phyloP scores from a whole-genome alignment of 2,329 filamentous ascomycete species.

The Cladosporium sp. region DNA sequence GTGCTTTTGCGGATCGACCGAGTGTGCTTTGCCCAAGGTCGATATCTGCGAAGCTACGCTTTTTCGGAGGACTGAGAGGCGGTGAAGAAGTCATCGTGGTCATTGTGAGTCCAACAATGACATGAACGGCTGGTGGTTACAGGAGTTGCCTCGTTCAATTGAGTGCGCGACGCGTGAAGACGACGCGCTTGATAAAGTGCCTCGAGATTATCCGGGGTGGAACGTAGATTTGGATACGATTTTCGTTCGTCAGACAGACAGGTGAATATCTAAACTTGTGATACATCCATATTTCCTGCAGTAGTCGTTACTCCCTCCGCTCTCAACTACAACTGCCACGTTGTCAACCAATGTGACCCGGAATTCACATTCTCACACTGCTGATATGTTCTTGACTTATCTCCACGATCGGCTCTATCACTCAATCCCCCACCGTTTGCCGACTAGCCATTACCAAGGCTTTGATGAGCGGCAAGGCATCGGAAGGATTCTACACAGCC shows the following conservation, averaged over 20 bases:
- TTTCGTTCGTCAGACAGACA: too few species aligned
- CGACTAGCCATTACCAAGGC: background rate
- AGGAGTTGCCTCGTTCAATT: background rate
- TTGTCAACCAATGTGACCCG: background rate
- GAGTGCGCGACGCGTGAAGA: background rate
- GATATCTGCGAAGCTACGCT: conserved; percentile 34
- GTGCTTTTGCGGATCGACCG: conserved; percentile 59
- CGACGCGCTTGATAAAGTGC: background rate
- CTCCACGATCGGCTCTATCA: background rate
- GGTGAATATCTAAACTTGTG: too few species aligned
- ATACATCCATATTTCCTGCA: too few species aligned
- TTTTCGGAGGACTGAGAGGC: conserved; percentile 51
- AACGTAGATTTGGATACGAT: too few species aligned
- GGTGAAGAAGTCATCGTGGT: conserved; percentile 57
- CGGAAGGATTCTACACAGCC: conserved; percentile 16
- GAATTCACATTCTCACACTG: background rate
- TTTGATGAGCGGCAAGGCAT: background rate
- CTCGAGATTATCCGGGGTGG: background rate
- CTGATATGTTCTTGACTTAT: background rate
- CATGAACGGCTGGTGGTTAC: background rate
- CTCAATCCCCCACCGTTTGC: background rate
- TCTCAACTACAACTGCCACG: too few species aligned
- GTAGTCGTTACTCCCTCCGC: too few species aligned
- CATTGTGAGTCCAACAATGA: conserved; percentile 50
- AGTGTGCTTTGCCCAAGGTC: conserved; percentile 32